Percentiles rank a stretch among this genome's conserved stretches.
Evolutionary conservation across 495 filamentous ascomycete genomes (phyloP).

Genomic region (Aspergillus sclerotioniger): DNA sequence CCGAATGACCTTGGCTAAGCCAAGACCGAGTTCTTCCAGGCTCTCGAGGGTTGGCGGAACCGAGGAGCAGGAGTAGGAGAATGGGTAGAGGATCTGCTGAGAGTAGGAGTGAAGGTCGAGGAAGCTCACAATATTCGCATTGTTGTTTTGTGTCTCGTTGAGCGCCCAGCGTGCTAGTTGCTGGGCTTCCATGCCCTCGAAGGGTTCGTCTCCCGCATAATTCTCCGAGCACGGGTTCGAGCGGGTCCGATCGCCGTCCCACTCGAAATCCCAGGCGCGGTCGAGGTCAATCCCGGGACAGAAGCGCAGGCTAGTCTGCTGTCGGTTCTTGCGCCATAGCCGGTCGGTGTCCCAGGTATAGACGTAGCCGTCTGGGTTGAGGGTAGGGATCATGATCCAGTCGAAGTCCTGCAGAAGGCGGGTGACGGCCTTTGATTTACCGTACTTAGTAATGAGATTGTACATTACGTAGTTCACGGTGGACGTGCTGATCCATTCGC

Average conservation of each 20-base stretch:
- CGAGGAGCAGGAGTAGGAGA: slow-evolving; percentile 75
- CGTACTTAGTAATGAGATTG: slow-evolving; percentile 80
- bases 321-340: slow-evolving; percentile 93
- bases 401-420: slow-evolving; percentile 78
- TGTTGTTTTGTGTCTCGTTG: slow-evolving; percentile 73
- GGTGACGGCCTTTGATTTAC: slow-evolving; percentile 63
- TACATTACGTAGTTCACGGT: slow-evolving; percentile 91
- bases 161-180: slow-evolving; percentile 78
- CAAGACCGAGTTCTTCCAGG: slow-evolving; percentile 83
- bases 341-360: slow-evolving; percentile 92
- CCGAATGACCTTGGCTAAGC: slow-evolving; percentile 87
- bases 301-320: slow-evolving; percentile 75
- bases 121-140: slow-evolving; percentile 72
- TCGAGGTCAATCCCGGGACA: slow-evolving; percentile 90
- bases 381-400: slow-evolving; percentile 81
- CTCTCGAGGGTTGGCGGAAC: slow-evolving; percentile 86
- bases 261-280: slow-evolving; percentile 78
- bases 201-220: slow-evolving; percentile 79
- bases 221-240: slow-evolving; percentile 90
- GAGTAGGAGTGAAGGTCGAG: slow-evolving; percentile 95
- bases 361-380: slow-evolving; percentile 92
- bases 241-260: slow-evolving; percentile 65
- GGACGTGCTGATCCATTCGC: slow-evolving; percentile 94
- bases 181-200: slow-evolving; percentile 78
- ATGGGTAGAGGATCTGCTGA: slow-evolving; percentile 92